A percentile compares a stretch with the other conserved stretches of the same genome.
Conservation (phyloP, 768 basidiomycete species). For the Tremella fuciformis region DNA sequence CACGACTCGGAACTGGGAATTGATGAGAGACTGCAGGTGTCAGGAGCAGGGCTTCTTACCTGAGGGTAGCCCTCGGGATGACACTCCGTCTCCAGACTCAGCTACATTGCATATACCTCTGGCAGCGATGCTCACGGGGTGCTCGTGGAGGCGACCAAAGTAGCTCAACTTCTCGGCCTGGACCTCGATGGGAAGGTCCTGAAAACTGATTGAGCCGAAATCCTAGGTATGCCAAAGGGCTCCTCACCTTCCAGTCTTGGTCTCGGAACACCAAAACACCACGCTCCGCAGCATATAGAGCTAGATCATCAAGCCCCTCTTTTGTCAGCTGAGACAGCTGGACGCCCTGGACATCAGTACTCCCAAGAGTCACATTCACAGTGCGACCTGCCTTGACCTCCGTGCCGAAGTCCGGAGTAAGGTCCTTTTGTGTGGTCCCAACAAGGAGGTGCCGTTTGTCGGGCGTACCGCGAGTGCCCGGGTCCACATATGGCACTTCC, state of each 20-base stretch:
- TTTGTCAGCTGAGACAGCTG: slow-evolving; percentile 56
- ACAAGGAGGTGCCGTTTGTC: slow-evolving; percentile 10
- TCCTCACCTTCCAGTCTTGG: slow-evolving; percentile 7
- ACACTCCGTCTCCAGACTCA: slow-evolving; percentile 35
- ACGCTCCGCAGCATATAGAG: slow-evolving; percentile 58
- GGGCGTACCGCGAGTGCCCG: slow-evolving; percentile 9
- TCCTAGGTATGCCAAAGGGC: too few relatives aligned
- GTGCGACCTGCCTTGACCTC: slow-evolving; percentile 7
- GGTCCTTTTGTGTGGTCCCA: not conserved
- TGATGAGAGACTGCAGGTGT: not conserved
- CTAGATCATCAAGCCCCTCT: slow-evolving; percentile 61
- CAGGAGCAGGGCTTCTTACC: slow-evolving; percentile 44
- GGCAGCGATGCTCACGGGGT: slow-evolving; percentile 23
- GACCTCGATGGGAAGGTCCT: slow-evolving; percentile 58
- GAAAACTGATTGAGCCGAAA: slow-evolving; percentile 62
- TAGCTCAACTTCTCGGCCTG: slow-evolving; percentile 58
- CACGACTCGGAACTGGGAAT: slow-evolving; percentile 55
- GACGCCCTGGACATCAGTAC: slow-evolving; percentile 49
- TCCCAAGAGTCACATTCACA: too few relatives aligned
- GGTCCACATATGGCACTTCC: slow-evolving; percentile 18
- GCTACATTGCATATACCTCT: too few relatives aligned
- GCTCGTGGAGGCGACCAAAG: not conserved
- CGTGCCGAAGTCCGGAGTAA: slow-evolving; percentile 12
- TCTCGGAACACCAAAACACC: slow-evolving; percentile 57
- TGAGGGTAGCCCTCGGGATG: slow-evolving; percentile 59